A percentile compares a stretch with the other conserved stretches of the same genome.
Evolutionary conservation across 169 alveolate species (phyloP).

Genomic region (Blepharisma undulans): DNA sequence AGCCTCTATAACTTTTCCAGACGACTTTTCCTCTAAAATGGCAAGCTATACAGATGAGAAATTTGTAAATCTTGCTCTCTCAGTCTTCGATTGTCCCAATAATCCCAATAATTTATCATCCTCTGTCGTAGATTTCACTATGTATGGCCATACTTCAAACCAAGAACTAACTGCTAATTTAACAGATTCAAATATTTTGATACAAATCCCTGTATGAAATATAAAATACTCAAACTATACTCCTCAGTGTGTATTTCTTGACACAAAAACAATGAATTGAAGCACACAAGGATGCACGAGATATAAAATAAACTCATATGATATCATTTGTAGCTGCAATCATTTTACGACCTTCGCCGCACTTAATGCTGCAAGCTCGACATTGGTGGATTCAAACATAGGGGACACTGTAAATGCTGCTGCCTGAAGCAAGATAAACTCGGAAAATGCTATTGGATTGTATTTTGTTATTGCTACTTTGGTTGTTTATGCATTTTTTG

Average conservation of each 20-base stretch:
- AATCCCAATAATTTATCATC: not conserved
- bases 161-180: not conserved
- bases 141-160: not conserved
- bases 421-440: not conserved
- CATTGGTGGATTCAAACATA: not conserved
- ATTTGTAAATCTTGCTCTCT: not conserved
- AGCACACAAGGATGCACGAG: not conserved
- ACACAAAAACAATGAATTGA: not conserved
- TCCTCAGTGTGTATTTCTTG: not conserved
- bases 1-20: not conserved
- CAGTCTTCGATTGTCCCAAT: not conserved
- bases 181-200: not conserved
- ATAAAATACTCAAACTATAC: not conserved
- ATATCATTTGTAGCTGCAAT: not conserved
- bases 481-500: not conserved
- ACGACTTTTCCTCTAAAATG: not conserved
- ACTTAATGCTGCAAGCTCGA: not conserved
- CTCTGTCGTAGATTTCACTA: not conserved
- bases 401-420: not conserved
- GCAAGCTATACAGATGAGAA: not conserved
- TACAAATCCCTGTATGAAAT: not conserved
- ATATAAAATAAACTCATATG: not conserved
- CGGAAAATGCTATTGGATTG: not conserved
- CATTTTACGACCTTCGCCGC: constrained; percentile 4
- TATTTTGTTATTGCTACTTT: not conserved